Percentiles rank a stretch among this genome's conserved stretches.
Evolutionary conservation across 768 basidiomycete genomes (phyloP).

Genomic region (Tephrocybe sp.): DNA sequence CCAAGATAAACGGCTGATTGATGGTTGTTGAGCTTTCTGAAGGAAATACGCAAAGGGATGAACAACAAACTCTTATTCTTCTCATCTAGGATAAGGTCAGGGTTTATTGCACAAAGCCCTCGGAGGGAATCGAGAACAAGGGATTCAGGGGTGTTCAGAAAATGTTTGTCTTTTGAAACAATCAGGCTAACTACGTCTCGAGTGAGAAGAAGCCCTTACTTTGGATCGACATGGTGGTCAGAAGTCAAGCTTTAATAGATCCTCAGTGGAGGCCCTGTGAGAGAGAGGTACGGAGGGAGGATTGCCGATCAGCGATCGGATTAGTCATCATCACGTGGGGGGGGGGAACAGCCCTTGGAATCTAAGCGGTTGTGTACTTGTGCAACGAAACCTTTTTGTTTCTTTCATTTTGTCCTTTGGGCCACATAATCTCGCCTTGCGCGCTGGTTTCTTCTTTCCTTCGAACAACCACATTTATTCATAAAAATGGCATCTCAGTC

Average conservation of each 20-base stretch:
- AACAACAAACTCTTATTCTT: slow-evolving; percentile 59
- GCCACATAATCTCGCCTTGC: slow-evolving; percentile 9
- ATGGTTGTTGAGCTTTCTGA: slow-evolving; percentile 9
- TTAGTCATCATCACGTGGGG: slow-evolving; percentile 10
- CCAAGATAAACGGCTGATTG: slow-evolving; percentile 59
- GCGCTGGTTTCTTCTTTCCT: slow-evolving; percentile 12
- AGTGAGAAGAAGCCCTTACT: slow-evolving; percentile 20
- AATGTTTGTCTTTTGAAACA: slow-evolving; percentile 57
- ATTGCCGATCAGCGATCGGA: background rate
- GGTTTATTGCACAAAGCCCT: slow-evolving; percentile 71
- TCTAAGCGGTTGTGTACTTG: slow-evolving; percentile 9
- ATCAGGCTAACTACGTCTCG: background rate
- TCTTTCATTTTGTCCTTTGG: slow-evolving; percentile 12
- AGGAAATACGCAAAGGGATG: background rate
- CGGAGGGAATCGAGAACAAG: slow-evolving; percentile 78
- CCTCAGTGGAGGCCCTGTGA: too few relatives aligned
- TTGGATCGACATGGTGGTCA: slow-evolving; percentile 35
- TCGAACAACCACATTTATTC: slow-evolving; percentile 6
- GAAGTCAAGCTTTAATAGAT: slow-evolving; percentile 1
- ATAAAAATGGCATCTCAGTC: slow-evolving; percentile 44
- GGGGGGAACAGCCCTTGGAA: background rate
- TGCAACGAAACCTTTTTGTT: slow-evolving; percentile 9
- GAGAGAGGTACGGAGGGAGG: background rate
- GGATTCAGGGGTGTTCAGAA: slow-evolving; percentile 65
- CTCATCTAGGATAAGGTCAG: slow-evolving; percentile 66